Conservation (phyloP, 1,284 basidiomycete species). For the Anthracocystis panici-leucophaei region DNA sequence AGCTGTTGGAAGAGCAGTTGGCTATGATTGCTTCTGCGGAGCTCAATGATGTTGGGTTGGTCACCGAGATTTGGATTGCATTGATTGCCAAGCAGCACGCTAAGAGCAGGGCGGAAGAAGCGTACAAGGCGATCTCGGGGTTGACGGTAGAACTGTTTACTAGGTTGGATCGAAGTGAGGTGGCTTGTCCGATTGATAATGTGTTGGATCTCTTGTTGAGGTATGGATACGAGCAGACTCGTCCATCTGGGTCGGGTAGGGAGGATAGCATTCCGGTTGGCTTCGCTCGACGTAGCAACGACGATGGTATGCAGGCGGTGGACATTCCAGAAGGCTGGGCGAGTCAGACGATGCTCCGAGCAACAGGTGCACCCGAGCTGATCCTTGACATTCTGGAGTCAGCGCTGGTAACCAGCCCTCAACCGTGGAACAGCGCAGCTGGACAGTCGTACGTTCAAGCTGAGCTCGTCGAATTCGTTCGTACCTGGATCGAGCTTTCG, state of each 20-base stretch:
- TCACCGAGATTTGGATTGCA: conserved; percentile 87
- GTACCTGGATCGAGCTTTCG: conserved; percentile 53
- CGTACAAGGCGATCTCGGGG: conserved; percentile 49
- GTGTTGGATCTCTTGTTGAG: conserved; percentile 58
- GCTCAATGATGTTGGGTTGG: conserved; percentile 84
- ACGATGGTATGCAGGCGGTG: conserved; percentile 4
- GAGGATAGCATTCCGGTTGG: conserved; percentile 41
- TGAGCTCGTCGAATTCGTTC: conserved; percentile 50
- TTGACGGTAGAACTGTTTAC: conserved; percentile 51
- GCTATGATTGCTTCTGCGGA: conserved; percentile 93
- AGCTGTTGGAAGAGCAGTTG: conserved; percentile 85
- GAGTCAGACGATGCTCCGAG: conserved; percentile 80
- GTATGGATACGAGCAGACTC: conserved; percentile 57
- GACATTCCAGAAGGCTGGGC: conserved; percentile 77
- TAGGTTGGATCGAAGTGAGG: conserved; percentile 48
- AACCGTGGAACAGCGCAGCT: conserved; percentile 60
- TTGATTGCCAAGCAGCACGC: conserved; percentile 81
- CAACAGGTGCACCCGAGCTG: conserved; percentile 79
- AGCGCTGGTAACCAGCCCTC: conserved; percentile 76
- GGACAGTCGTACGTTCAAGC: conserved; percentile 60
- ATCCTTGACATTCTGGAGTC: conserved; percentile 87
- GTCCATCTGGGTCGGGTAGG: neutral
- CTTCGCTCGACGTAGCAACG: conserved; percentile 14
- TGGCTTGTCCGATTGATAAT: conserved; percentile 65
- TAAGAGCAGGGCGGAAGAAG: conserved; percentile 61